phyloP scores from a whole-genome alignment of 1,139 yeast genomes.

The Diutina catenulata region DNA sequence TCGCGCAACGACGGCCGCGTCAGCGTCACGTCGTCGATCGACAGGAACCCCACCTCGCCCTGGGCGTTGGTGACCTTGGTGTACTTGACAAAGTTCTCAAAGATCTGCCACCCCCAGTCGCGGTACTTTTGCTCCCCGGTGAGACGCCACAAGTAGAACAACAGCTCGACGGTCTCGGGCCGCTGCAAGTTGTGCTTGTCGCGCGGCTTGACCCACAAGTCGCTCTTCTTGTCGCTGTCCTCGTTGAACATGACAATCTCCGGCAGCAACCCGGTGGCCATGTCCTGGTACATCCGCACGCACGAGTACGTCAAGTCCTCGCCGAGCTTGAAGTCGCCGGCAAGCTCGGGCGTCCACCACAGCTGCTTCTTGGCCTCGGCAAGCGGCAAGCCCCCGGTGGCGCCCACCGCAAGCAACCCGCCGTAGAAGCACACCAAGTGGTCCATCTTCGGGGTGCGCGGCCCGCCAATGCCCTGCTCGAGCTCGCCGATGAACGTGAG shows the following conservation, averaged over 20 bases:
- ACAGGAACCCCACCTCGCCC: constrained; percentile 51
- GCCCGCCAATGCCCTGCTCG: constrained; percentile 51
- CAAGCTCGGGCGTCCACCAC: constrained; percentile 25
- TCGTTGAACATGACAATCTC: constrained; percentile 76
- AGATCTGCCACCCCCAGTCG: constrained; percentile 85
- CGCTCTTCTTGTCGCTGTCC: constrained; percentile 22
- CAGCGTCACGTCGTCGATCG: constrained; percentile 52
- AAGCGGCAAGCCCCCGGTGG: constrained; percentile 60
- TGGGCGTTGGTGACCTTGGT: constrained; percentile 38
- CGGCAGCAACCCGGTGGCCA: constrained; percentile 71
- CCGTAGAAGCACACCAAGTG: constrained; percentile 91
- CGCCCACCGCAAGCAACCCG: constrained; percentile 82
- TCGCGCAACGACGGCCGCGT: constrained; percentile 46
- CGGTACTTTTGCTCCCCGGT: constrained; percentile 78
- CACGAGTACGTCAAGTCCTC: constrained; percentile 73
- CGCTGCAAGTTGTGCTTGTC: constrained; percentile 84
- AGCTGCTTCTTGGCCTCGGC: constrained; percentile 35
- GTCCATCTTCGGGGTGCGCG: constrained; percentile 74
- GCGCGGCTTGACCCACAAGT: constrained; percentile 55
- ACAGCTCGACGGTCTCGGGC: constrained; percentile 89
- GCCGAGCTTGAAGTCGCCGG: constrained; percentile 53
- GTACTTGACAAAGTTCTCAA: constrained; percentile 54
- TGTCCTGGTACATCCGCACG: constrained; percentile 67
- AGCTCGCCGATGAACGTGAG: constrained; percentile 71
- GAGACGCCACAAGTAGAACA: constrained; percentile 68